These are phyloP conservation scores for Barnettozyma pratensis DNA, from an alignment of 805 yeast species.

Conservation along the genomic window DNA sequence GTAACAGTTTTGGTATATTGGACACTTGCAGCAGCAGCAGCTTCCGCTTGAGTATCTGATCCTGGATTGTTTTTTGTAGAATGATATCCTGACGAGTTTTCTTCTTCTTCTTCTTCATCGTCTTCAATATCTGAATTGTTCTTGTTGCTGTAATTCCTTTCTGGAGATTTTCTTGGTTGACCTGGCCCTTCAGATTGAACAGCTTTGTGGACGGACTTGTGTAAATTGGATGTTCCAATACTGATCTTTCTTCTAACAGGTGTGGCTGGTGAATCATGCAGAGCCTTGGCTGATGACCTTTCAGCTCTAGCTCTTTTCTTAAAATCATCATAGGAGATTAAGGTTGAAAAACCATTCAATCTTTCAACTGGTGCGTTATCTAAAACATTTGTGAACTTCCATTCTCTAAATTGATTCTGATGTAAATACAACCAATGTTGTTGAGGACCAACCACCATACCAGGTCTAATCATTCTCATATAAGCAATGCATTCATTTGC, in stretches of 20 bases:
- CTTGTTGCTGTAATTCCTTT: slow-evolving; percentile 23
- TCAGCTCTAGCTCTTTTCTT: slow-evolving; percentile 43
- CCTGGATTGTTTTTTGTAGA: slow-evolving; percentile 17
- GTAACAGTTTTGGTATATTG: slow-evolving; percentile 25
- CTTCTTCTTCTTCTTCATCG: slow-evolving; percentile 25
- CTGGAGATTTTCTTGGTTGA: slow-evolving; percentile 76
- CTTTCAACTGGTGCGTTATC: slow-evolving; percentile 61
- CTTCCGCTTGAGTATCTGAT: slow-evolving; percentile 3
- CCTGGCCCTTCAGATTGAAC: slow-evolving; percentile 95
- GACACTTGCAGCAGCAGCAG: slow-evolving; percentile 13
- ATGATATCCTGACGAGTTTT: slow-evolving; percentile 11
- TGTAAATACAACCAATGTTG: slow-evolving; percentile 98
- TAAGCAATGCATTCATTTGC: slow-evolving; percentile 96
- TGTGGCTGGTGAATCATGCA: slow-evolving; percentile 49
- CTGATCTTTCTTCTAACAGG: slow-evolving; percentile 69
- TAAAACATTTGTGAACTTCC: slow-evolving; percentile 88
- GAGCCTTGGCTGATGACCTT: slow-evolving; percentile 1
- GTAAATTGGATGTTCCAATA: slow-evolving; percentile 61
- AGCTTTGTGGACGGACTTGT: slow-evolving; percentile 62
- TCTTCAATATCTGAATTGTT: slow-evolving; percentile 25
- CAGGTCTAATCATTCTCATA: slow-evolving; percentile 94
- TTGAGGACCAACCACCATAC: slow-evolving; percentile 99
- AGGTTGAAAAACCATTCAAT: slow-evolving; percentile 62
- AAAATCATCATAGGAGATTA: slow-evolving; percentile 57
- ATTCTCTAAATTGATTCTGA: slow-evolving; percentile 92